Conservation (phyloP, 441 rosid species). For the Aquilaria agallochum region DNA sequence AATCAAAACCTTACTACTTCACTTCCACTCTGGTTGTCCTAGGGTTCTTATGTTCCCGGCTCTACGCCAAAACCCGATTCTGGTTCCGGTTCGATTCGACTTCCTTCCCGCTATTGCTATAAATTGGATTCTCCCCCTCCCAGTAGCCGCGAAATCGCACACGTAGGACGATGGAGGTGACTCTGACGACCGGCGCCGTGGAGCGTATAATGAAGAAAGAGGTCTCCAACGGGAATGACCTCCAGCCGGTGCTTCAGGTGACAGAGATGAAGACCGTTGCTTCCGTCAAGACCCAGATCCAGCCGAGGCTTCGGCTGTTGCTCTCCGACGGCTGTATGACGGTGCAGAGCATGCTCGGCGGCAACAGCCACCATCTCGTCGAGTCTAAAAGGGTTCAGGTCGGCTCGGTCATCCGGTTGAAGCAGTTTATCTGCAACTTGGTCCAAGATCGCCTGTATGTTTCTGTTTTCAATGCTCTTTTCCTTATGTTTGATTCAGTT, state of each 20-base stretch:
- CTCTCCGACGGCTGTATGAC: conserved; percentile 61
- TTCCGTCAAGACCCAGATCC: conserved; percentile 30
- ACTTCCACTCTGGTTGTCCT: neutral
- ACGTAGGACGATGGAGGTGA: conserved; percentile 24
- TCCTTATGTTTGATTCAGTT: too few relatives aligned
- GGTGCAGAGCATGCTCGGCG: conserved; percentile 72
- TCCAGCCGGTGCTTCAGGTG: conserved; percentile 66
- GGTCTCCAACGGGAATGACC: conserved; percentile 31
- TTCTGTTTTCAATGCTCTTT: neutral
- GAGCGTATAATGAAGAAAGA: conserved; percentile 39
- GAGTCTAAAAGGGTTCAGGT: conserved; percentile 41
- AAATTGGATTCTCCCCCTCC: neutral
- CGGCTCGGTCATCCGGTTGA: conserved; percentile 57
- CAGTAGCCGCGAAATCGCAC: too few relatives aligned
- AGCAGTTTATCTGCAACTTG: conserved; percentile 48
- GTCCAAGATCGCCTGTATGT: conserved; percentile 57
- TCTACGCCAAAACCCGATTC: too few relatives aligned
- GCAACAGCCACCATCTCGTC: conserved; percentile 47
- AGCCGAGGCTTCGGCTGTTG: conserved; percentile 46
- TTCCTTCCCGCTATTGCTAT: neutral
- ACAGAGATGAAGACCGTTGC: conserved; percentile 53
- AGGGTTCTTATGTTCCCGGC: neutral
- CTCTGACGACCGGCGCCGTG: conserved; percentile 57
- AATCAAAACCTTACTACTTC: neutral
- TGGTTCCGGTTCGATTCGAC: too few relatives aligned